Percentiles rank a stretch among this genome's conserved stretches.
These are phyloP conservation scores for Pichia sorboxylosa DNA, from an alignment of 1,139 yeast genomes.

Conservation along the genomic window DNA sequence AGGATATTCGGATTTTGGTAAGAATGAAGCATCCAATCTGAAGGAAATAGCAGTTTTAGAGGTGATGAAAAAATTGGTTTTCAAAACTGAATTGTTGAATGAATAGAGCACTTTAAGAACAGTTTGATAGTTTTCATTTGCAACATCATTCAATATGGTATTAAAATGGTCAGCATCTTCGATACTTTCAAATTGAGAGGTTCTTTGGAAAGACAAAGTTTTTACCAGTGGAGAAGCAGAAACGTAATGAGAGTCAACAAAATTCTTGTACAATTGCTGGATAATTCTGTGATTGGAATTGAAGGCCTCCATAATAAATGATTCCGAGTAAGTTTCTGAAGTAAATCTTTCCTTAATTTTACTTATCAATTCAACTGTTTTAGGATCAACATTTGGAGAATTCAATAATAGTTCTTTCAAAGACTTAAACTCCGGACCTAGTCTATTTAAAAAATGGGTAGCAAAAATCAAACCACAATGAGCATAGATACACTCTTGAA, in stretches of 20 bases:
- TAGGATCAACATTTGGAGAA: slow-evolving; percentile 46
- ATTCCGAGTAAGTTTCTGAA: slow-evolving; percentile 87
- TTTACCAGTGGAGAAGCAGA: slow-evolving; percentile 46
- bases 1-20: slow-evolving; percentile 80
- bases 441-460: slow-evolving; percentile 85
- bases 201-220: slow-evolving; percentile 82
- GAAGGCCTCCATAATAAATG: slow-evolving; percentile 69
- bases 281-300: slow-evolving; percentile 60
- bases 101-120: slow-evolving; percentile 74
- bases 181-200: slow-evolving; percentile 65
- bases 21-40: slow-evolving; percentile 75
- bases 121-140: slow-evolving; percentile 67
- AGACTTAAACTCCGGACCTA: slow-evolving; percentile 81
- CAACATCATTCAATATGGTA: slow-evolving; percentile 55
- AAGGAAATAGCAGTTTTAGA: slow-evolving; percentile 93
- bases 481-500: slow-evolving; percentile 90
- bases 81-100: slow-evolving; percentile 78
- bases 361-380: slow-evolving; percentile 65
- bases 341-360: slow-evolving; percentile 82
- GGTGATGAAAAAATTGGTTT: slow-evolving; percentile 89
- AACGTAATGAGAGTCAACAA: slow-evolving; percentile 84
- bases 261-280: slow-evolving; percentile 77
- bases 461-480: slow-evolving; percentile 90
- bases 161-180: slow-evolving; percentile 68
- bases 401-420: slow-evolving; percentile 42